phyloP scores from a whole-genome alignment of 106 monocot genomes.

The Alisma plantagoaquatica region DNA sequence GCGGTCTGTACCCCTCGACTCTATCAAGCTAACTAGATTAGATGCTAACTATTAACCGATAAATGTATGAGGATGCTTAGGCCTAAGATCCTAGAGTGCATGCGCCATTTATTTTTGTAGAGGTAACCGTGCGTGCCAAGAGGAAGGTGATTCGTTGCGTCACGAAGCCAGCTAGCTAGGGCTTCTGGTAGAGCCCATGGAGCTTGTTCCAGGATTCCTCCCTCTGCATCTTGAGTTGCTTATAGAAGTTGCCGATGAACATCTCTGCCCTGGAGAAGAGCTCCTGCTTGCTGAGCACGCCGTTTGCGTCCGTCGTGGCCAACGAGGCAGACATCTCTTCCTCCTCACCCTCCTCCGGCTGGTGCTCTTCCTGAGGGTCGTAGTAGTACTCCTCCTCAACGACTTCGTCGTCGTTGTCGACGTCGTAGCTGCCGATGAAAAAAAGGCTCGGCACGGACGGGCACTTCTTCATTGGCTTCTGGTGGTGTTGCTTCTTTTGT shows the following conservation, averaged over 20 bases:
- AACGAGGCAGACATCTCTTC: background rate
- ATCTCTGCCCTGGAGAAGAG: conserved; percentile 56
- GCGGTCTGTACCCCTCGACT: too few relatives aligned
- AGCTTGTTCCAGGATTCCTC: conserved; percentile 72
- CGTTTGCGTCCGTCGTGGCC: background rate
- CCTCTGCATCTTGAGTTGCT: conserved; percentile 88
- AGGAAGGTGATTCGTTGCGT: too few relatives aligned
- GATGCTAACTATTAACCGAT: too few relatives aligned
- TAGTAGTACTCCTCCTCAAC: background rate
- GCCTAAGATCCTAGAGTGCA: too few relatives aligned
- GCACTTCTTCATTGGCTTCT: conserved; percentile 30
- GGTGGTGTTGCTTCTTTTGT: background rate
- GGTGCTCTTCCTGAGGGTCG: background rate
- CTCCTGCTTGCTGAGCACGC: conserved; percentile 23
- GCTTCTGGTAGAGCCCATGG: conserved; percentile 36
- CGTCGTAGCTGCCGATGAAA: conserved; percentile 41
- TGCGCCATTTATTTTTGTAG: too few relatives aligned
- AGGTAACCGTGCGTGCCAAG: too few relatives aligned
- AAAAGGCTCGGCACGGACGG: conserved; percentile 69
- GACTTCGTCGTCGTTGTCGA: conserved; percentile 12
- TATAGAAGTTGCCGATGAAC: conserved; percentile 80
- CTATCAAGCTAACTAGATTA: too few relatives aligned
- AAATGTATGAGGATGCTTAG: too few relatives aligned
- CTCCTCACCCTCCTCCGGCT: conserved; percentile 5
- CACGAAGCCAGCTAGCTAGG: conserved; percentile 1